phyloP scores from a whole-genome alignment of 2,329 filamentous ascomycete genomes.

The Parastagonospora avenae region DNA sequence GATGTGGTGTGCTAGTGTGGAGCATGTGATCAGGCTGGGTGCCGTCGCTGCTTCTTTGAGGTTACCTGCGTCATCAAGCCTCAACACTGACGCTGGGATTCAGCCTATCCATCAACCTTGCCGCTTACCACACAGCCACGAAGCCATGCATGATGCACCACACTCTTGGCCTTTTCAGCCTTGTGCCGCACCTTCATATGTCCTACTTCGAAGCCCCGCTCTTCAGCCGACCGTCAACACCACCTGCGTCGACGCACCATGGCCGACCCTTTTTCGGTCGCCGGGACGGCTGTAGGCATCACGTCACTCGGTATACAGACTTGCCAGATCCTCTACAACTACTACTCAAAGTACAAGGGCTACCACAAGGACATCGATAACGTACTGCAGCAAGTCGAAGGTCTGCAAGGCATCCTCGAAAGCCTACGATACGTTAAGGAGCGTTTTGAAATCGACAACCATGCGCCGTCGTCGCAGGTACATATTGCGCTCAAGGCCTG shows the following conservation, averaged over 20 bases:
- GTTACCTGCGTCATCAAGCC: no score
- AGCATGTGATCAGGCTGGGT: no score
- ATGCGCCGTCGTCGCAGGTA: slow-evolving; percentile 8
- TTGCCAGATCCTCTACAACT: slow-evolving; percentile 15
- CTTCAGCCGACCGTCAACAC: background rate
- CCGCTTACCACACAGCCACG: background rate
- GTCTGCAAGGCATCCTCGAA: slow-evolving; percentile 7
- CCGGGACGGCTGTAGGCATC: slow-evolving; percentile 12
- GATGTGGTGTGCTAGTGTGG: no score
- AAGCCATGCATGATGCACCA: background rate
- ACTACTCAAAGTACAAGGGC: slow-evolving; percentile 9
- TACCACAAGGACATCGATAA: slow-evolving; percentile 9
- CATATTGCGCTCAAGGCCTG: slow-evolving; percentile 5
- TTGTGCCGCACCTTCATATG: background rate
- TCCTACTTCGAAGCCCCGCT: background rate
- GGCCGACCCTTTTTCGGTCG: background rate
- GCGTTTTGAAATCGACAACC: slow-evolving; percentile 6
- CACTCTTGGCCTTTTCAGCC: background rate
- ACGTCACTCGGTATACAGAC: slow-evolving; percentile 14
- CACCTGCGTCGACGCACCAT: background rate
- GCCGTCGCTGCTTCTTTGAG: no score
- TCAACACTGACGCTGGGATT: no score
- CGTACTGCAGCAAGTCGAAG: slow-evolving; percentile 3
- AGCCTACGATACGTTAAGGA: slow-evolving; percentile 7
- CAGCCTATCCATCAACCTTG: background rate